Evolutionary conservation across 1,284 basidiomycete genomes (phyloP).

Genomic region (Amylostereum areolatum): DNA sequence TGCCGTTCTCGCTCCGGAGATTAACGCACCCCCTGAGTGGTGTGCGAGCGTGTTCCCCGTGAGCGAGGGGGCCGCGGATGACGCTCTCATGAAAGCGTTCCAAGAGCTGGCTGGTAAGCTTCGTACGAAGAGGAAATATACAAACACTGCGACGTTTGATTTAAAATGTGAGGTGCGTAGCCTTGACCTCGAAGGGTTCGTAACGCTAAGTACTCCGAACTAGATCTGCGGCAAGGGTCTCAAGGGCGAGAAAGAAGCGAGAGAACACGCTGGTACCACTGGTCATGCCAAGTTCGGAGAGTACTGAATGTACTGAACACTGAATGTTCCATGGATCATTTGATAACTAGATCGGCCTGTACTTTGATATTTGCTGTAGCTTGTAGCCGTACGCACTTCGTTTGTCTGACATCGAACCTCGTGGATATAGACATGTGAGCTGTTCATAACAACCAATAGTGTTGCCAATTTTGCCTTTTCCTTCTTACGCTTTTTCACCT

Average conservation of each 20-base stretch:
- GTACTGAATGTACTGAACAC: conserved; percentile 42
- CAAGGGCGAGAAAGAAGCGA: conserved; percentile 89
- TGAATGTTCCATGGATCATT: background rate
- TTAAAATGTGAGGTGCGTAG: conserved; percentile 69
- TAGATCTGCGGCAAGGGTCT: conserved; percentile 73
- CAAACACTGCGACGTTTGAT: conserved; percentile 89
- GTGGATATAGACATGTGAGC: too few species aligned
- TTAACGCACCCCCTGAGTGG: conserved; percentile 74
- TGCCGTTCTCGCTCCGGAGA: conserved; percentile 72
- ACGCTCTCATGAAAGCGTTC: conserved; percentile 62
- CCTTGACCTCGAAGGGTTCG: conserved; percentile 3
- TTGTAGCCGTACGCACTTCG: too few species aligned
- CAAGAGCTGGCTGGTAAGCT: conserved; percentile 68
- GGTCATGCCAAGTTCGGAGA: conserved; percentile 89
- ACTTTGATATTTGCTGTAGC: too few species aligned
- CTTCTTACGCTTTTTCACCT: conserved; percentile 12
- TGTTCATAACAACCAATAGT: too few species aligned
- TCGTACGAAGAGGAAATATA: conserved; percentile 74
- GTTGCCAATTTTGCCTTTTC: background rate
- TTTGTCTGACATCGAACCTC: too few species aligned
- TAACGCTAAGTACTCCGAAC: conserved; percentile 24
- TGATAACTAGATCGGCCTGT: background rate
- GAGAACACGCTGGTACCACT: conserved; percentile 79
- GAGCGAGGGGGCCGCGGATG: conserved; percentile 35
- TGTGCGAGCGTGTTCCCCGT: conserved; percentile 83